Evolutionary conservation across 73 alveolate genomes (phyloP).

Genomic region (Urostyla sp.): DNA sequence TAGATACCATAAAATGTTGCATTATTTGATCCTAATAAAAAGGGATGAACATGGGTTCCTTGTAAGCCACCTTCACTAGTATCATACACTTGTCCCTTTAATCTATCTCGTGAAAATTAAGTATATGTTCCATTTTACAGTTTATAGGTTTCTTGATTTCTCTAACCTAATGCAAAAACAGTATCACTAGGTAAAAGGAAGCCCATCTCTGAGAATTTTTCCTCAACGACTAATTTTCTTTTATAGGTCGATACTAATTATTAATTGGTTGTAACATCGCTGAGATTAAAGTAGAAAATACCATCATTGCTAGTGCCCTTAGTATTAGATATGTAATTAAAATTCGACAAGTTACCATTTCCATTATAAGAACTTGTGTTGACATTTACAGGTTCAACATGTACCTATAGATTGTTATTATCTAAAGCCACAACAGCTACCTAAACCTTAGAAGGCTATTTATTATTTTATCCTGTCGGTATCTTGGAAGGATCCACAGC

Average conservation of each 20-base stretch:
- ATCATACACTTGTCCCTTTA: slow-evolving; percentile 11
- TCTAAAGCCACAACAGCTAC: too few relatives aligned
- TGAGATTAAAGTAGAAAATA: slow-evolving; percentile 11
- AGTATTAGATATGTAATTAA: too few relatives aligned
- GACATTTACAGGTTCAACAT: too few relatives aligned
- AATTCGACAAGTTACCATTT: too few relatives aligned
- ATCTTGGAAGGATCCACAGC: too few relatives aligned
- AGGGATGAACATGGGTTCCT: slow-evolving; percentile 54
- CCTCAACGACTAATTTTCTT: slow-evolving; percentile 12
- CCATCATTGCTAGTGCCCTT: too few relatives aligned
- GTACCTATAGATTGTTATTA: too few relatives aligned
- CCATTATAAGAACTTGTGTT: too few relatives aligned
- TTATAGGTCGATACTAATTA: slow-evolving; percentile 9
- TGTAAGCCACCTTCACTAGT: slow-evolving; percentile 35
- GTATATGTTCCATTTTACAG: slow-evolving; percentile 35
- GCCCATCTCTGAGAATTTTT: slow-evolving; percentile 45
- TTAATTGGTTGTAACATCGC: neutral
- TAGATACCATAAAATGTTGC: slow-evolving; percentile 41
- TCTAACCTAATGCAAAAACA: slow-evolving; percentile 40
- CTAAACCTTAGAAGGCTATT: too few relatives aligned
- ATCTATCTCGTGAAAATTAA: slow-evolving; percentile 3
- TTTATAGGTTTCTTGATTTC: slow-evolving; percentile 34
- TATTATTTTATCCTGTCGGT: too few relatives aligned
- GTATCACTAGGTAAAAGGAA: slow-evolving; percentile 31
- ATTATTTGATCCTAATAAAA: slow-evolving; percentile 17